A percentile compares a stretch with the other conserved stretches of the same genome.
phyloP scores from a whole-genome alignment of 2,329 filamentous ascomycete genomes.

The Alternaria hordeiaustralica region DNA sequence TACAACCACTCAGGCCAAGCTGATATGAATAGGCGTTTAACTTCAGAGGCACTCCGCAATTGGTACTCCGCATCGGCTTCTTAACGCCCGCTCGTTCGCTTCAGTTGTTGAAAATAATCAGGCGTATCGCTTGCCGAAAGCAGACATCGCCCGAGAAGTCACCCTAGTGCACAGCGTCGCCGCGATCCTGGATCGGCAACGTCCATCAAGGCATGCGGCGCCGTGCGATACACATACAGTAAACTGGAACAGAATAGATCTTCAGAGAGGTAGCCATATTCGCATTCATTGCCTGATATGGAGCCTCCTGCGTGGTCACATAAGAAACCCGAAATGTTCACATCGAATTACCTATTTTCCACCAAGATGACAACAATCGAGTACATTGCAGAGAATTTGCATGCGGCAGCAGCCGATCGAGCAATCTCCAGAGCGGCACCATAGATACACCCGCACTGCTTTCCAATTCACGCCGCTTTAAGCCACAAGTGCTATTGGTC shows the following conservation, averaged over 20 bases:
- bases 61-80: slow-evolving; percentile 11
- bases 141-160: slow-evolving; percentile 4
- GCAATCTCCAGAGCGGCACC: slow-evolving; percentile 9
- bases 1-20: slow-evolving; percentile 8
- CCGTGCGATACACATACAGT: neutral
- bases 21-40: slow-evolving; percentile 19
- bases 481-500: neutral
- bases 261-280: neutral
- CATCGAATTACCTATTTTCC: neutral
- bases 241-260: slow-evolving; percentile 7
- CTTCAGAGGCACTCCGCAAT: slow-evolving; percentile 38
- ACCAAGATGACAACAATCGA: neutral
- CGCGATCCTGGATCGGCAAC: neutral
- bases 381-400: slow-evolving; percentile 10
- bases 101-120: slow-evolving; percentile 3
- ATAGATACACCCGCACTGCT: neutral
- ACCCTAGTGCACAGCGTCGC: slow-evolving; percentile 4
- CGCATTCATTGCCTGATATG: slow-evolving; percentile 2
- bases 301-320: neutral
- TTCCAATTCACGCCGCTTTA: slow-evolving; percentile 10
- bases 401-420: slow-evolving; percentile 19
- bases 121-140: slow-evolving; percentile 6
- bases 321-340: neutral
- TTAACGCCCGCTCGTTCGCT: slow-evolving; percentile 13
- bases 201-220: neutral